phyloP scores from a whole-genome alignment of 495 filamentous ascomycete genomes.

The Coniosporium apollinis region DNA sequence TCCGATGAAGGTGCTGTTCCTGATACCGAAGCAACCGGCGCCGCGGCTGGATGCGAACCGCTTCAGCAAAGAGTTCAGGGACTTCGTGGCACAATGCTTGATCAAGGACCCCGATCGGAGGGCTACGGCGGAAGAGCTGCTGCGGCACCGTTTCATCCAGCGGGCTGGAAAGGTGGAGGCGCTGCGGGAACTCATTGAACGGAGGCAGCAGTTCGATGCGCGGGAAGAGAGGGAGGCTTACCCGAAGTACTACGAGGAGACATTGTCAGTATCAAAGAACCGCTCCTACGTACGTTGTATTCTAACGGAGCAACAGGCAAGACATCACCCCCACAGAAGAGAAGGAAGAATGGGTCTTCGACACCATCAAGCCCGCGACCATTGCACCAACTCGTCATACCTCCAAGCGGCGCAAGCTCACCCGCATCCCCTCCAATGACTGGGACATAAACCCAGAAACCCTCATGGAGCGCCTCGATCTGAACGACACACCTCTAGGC shows the following conservation, averaged over 20 bases:
- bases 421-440: slow-evolving; percentile 17
- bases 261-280: slow-evolving; percentile 32
- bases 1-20: slow-evolving; percentile 95
- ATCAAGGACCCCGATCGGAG: slow-evolving; percentile 75
- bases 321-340: slow-evolving; percentile 51
- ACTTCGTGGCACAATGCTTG: slow-evolving; percentile 79
- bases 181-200: slow-evolving; percentile 83
- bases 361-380: slow-evolving; percentile 55
- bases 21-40: slow-evolving; percentile 89
- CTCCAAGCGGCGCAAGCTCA: slow-evolving; percentile 33
- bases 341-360: slow-evolving; percentile 92
- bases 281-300: slow-evolving; percentile 1
- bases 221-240: slow-evolving; percentile 38
- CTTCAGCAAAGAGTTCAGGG: slow-evolving; percentile 82
- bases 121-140: slow-evolving; percentile 70
- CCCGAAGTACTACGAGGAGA: slow-evolving; percentile 80
- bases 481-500: slow-evolving; percentile 3
- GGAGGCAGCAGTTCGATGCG: slow-evolving; percentile 55
- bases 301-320: too few relatives aligned
- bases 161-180: slow-evolving; percentile 80
- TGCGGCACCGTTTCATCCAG: slow-evolving; percentile 79
- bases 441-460: slow-evolving; percentile 1
- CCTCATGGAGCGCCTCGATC: not conserved
- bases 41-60: slow-evolving; percentile 59
- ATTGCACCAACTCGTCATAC: slow-evolving; percentile 19